Evolutionary conservation across 352 stramenopile genomes (phyloP), one percentile per base, ranked within the genome.

Genomic region (Phytopythium helicoides): DNA sequence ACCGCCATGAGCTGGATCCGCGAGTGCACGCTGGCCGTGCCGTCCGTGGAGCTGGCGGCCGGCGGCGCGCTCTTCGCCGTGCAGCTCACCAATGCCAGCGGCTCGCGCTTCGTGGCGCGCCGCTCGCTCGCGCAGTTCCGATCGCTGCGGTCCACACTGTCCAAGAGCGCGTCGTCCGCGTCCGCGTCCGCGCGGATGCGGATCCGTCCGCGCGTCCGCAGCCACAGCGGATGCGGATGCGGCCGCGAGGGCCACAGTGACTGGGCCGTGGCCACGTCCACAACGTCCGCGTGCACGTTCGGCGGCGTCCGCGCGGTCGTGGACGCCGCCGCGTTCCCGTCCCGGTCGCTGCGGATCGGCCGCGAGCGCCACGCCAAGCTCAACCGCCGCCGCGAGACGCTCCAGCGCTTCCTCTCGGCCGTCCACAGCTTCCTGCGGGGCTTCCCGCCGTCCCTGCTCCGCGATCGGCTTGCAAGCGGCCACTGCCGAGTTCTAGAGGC

Each of bases 51-150:
- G 25, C 51, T 76, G n/a, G 60, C 46, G 22, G 51, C 60, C 39
- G 56, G 60, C 34, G 68, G 62, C 42, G 57, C 68, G 34, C 62
- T 69, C 34, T 64, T 67, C 52, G 39, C 47, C 28, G 56, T 76
- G 54, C 66, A 68, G 15, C 57, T 70, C 51, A 60, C 50, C 53
- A 52, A 58, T 51, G 37, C 52, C 22, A 48, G 39, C 28, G 56
- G 71, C 53, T 23, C 46, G 21, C 60, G 66, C 15, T 57, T 40
- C 3, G 76, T 58, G 35, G 70, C 71, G 7, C 50, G 70, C 45
- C 64, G 72, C 44, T 80, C 72, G 2, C 79, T 78, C 46, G 76
- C 70, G 34, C 76, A 86, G 35, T 90, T 90, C 63, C 75, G 76
- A n/a, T 61, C 48, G 11, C 61, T 90, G 28, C 76, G 80, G 54